Evolutionary conservation across 2,329 filamentous ascomycete genomes (phyloP).

Genomic region (Thermothelomyces thermophilus): DNA sequence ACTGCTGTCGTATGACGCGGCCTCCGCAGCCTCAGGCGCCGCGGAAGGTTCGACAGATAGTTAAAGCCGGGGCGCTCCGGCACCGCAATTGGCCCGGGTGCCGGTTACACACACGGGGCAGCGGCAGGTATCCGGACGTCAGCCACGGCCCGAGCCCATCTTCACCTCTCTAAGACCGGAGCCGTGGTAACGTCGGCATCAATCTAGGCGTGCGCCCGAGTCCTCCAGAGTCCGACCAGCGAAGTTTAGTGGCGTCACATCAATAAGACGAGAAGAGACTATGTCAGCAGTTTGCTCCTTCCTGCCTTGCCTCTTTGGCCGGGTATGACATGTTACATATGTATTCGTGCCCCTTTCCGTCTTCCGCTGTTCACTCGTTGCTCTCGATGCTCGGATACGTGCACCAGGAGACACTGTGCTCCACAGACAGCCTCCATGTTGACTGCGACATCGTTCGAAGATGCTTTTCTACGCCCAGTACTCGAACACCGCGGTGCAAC

Average conservation of each 20-base stretch:
- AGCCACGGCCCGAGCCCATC: constrained; percentile 12
- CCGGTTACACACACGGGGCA: constrained; percentile 1
- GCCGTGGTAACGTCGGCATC: constrained; percentile 1
- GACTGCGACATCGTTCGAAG: constrained; percentile 1
- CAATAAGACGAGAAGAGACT: constrained; percentile 6
- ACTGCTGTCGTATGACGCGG: constrained; percentile 13
- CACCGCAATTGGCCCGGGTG: constrained; percentile 12
- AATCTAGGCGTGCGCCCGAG: background rate
- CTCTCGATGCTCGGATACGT: constrained; percentile 12
- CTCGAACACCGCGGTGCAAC: constrained; percentile 7
- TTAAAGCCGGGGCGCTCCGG: constrained; percentile 3
- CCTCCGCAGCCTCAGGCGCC: constrained; percentile 2
- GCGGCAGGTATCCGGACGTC: constrained; percentile 15
- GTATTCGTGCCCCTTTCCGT: constrained; percentile 2
- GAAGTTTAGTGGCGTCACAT: background rate
- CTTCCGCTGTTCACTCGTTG: background rate
- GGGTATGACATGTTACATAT: constrained; percentile 8
- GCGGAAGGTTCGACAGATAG: constrained; percentile 2
- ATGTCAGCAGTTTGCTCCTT: background rate
- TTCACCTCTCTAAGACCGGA: constrained; percentile 13
- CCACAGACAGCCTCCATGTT: constrained; percentile 4
- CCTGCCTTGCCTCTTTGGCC: background rate
- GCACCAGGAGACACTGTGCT: constrained; percentile 9
- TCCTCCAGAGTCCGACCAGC: background rate
- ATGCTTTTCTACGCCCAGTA: background rate